These are phyloP conservation scores for Trichoderma sp. DNA, from an alignment of 2,329 filamentous ascomycete species.

Conservation along the genomic window DNA sequence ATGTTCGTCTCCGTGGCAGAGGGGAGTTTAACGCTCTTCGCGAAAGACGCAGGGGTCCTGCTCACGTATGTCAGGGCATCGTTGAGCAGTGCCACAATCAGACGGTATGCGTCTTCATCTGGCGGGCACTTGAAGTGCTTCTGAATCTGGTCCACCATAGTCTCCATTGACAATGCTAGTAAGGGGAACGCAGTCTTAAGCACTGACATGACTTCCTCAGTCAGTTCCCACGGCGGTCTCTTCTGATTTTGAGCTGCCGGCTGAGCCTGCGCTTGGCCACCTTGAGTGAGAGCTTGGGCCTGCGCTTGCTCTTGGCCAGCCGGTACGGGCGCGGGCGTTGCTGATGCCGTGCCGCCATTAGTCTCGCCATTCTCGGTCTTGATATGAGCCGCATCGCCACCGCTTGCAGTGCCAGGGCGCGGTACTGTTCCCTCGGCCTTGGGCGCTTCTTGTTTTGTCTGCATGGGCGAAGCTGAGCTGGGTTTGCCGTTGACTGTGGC, in stretches of 20 bases:
- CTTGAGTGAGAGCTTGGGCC: conserved; percentile 11
- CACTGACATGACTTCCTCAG: conserved; percentile 90
- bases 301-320: conserved; percentile 20
- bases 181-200: conserved; percentile 97
- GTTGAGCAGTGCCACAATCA: conserved; percentile 96
- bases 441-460: conserved; percentile 51
- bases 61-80: conserved; percentile 92
- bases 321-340: conserved; percentile 29
- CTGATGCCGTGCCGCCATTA: conserved; percentile 27
- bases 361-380: conserved; percentile 46
- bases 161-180: conserved; percentile 96
- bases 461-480: conserved; percentile 43
- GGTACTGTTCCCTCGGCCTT: conserved; percentile 40
- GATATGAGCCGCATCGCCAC: conserved; percentile 39
- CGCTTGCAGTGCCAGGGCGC: conserved; percentile 51
- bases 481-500: conserved; percentile 43
- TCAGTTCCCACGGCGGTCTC: conserved; percentile 93
- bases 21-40: conserved; percentile 86
- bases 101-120: conserved; percentile 93
- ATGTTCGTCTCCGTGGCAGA: conserved; percentile 92
- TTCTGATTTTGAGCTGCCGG: conserved; percentile 42
- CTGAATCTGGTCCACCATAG: conserved; percentile 97
- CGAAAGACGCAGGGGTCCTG: conserved; percentile 80
- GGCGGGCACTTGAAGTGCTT: conserved; percentile 99
- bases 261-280: conserved; percentile 22